A percentile compares a stretch with the other conserved stretches of the same genome.
phyloP scores from a whole-genome alignment of 208 protist species.

The Lotmaria passim region DNA sequence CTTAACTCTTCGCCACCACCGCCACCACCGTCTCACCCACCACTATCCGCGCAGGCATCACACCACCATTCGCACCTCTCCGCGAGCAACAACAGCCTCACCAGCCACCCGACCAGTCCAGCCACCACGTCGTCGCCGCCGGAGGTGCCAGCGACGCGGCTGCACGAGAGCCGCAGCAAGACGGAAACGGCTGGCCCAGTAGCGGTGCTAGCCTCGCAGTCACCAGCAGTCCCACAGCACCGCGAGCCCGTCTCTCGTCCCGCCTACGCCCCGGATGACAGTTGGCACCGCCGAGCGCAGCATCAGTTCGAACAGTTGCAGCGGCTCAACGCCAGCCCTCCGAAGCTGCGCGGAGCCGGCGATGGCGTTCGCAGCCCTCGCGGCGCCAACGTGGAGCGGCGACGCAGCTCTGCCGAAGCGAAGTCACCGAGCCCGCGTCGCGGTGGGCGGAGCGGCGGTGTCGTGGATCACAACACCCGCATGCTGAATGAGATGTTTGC shows the following conservation, averaged over 20 bases:
- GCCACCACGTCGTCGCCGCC: constrained; percentile 6
- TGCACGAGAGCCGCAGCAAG: constrained; percentile 15
- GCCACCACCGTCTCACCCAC: background rate
- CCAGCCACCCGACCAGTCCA: constrained; percentile 3
- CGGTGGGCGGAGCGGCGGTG: constrained; percentile 10
- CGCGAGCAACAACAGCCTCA: constrained; percentile 11
- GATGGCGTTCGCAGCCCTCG: constrained; percentile 14
- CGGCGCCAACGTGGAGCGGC: constrained; percentile 2
- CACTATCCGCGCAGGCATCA: background rate
- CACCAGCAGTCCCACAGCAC: constrained; percentile 6
- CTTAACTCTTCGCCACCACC: background rate
- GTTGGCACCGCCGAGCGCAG: constrained; percentile 55
- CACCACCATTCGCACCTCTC: background rate
- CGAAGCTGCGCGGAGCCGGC: constrained; percentile 15
- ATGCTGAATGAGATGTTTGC: constrained; percentile 39
- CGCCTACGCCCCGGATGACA: constrained; percentile 24
- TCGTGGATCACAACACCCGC: constrained; percentile 41
- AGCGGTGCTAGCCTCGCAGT: background rate
- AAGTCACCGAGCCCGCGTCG: constrained; percentile 19
- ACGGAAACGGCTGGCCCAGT: background rate
- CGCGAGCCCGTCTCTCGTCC: constrained; percentile 10
- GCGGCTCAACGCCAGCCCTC: constrained; percentile 55
- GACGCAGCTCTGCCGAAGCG: constrained; percentile 9
- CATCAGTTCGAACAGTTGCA: constrained; percentile 76
- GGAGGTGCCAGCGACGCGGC: constrained; percentile 15